These are phyloP conservation scores for Lolium rigidum DNA, from an alignment of 176 grass and related monocot genomes.

Conservation along the genomic window DNA sequence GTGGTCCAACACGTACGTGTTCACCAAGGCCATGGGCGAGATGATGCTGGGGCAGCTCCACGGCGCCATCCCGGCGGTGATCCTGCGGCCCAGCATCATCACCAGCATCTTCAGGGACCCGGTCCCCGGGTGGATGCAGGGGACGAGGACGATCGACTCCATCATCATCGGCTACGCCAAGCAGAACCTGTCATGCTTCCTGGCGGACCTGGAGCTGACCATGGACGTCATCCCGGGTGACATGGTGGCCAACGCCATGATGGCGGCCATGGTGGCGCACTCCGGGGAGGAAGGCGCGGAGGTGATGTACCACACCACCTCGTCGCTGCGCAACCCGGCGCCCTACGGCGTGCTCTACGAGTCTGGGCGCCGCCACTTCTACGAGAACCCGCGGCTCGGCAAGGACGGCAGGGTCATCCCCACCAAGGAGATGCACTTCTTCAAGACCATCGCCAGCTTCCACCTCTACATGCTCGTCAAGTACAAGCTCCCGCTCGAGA, in stretches of 20 bases:
- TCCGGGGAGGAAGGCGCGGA: constrained; percentile 8
- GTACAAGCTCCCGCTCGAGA: constrained; percentile 74
- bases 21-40: constrained; percentile 89
- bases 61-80: constrained; percentile 52
- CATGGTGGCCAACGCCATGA: constrained; percentile 92
- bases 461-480: constrained; percentile 68
- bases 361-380: constrained; percentile 59
- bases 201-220: constrained; percentile 56
- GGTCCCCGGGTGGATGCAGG: constrained; percentile 84
- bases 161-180: constrained; percentile 73
- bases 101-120: constrained; percentile 72
- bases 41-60: constrained; percentile 48
- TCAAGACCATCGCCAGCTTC: constrained; percentile 56
- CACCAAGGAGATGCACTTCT: constrained; percentile 59
- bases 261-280: constrained; percentile 60
- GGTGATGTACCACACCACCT: constrained; percentile 61
- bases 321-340: constrained; percentile 70
- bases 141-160: constrained; percentile 74
- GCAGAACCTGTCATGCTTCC: constrained; percentile 78
- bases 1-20: constrained; percentile 92
- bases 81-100: constrained; percentile 77
- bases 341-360: constrained; percentile 58
- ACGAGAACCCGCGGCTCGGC: constrained; percentile 63
- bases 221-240: constrained; percentile 85
- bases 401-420: constrained; percentile 65